Percentiles rank a stretch among this genome's conserved stretches.
Conservation (phyloP, 2,329 filamentous ascomycete species). For the Pestalotiopsis sp. region DNA sequence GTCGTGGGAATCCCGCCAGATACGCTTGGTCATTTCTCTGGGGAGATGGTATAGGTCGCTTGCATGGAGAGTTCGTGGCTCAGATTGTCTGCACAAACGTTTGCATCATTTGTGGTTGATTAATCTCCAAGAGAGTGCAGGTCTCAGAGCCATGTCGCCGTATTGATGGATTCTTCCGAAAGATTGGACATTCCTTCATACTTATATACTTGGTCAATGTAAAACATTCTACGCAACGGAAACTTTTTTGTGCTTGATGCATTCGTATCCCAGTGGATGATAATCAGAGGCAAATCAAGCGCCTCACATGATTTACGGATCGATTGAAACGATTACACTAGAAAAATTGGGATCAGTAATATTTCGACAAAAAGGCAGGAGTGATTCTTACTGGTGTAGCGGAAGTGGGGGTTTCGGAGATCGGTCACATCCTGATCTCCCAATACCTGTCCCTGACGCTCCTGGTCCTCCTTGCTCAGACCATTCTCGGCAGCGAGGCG, state of each 20-base stretch:
- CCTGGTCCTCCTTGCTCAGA: conserved; percentile 27
- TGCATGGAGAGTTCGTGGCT: not conserved
- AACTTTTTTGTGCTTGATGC: too few relatives aligned
- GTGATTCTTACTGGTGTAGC: conserved; percentile 6
- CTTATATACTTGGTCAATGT: too few relatives aligned
- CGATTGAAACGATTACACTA: too few relatives aligned
- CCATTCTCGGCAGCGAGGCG: conserved; percentile 22
- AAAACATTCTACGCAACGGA: too few relatives aligned
- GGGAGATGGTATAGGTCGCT: not conserved
- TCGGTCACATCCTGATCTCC: conserved; percentile 25
- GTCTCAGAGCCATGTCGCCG: too few relatives aligned
- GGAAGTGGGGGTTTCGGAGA: conserved; percentile 20
- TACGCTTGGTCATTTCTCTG: not conserved
- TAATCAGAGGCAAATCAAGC: too few relatives aligned
- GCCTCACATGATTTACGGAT: too few relatives aligned
- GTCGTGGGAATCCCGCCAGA: not conserved
- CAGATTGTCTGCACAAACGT: not conserved
- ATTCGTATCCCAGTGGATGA: too few relatives aligned
- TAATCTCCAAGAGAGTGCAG: too few relatives aligned
- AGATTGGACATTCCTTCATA: too few relatives aligned
- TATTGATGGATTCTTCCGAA: too few relatives aligned
- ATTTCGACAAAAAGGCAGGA: not conserved
- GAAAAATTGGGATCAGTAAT: too few relatives aligned
- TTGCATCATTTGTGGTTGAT: not conserved
- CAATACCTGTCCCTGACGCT: conserved; percentile 24